Evolutionary conservation across 768 basidiomycete species (phyloP).

Genomic region (Peribolospora kevripleyi): DNA sequence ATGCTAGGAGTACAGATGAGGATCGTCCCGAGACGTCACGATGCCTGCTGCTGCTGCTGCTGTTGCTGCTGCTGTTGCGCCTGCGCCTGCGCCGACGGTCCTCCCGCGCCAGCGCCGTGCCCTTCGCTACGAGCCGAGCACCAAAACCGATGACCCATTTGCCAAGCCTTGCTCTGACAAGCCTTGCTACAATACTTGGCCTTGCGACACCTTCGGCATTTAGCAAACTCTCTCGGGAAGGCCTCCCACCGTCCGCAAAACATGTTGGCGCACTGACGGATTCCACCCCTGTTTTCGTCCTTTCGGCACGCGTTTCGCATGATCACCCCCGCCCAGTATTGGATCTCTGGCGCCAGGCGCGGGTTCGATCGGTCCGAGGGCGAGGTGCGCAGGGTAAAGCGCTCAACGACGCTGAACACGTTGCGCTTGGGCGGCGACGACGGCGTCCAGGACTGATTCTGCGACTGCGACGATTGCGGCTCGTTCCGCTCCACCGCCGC

Average conservation of each 20-base stretch:
- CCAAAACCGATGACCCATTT: slow-evolving; percentile 67
- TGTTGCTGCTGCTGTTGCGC: background rate
- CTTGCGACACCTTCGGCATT: slow-evolving; percentile 82
- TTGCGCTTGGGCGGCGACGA: slow-evolving; percentile 22
- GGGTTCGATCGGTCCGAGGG: slow-evolving; percentile 49
- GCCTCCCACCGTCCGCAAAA: slow-evolving; percentile 84
- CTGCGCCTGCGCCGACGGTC: background rate
- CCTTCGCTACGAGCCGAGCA: slow-evolving; percentile 3
- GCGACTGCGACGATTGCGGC: no score
- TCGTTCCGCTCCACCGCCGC: no score
- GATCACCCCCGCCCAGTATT: slow-evolving; percentile 99
- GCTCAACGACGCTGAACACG: slow-evolving; percentile 83
- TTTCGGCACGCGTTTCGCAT: slow-evolving; percentile 99
- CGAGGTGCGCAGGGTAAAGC: slow-evolving; percentile 84
- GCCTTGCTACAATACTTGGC: slow-evolving; percentile 98
- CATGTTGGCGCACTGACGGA: slow-evolving; percentile 97
- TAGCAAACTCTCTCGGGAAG: slow-evolving; percentile 83
- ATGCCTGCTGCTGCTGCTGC: background rate
- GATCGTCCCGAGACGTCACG: background rate
- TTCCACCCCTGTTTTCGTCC: slow-evolving; percentile 76
- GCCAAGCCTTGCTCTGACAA: slow-evolving; percentile 90
- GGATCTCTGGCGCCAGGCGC: slow-evolving; percentile 63
- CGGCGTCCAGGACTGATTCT: no score
- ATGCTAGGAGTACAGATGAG: no score
- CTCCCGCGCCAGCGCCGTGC: background rate